Evolutionary conservation across 441 rosid species (phyloP), one percentile per base, ranked within the genome.

Genomic region (Populus tomentosa): DNA sequence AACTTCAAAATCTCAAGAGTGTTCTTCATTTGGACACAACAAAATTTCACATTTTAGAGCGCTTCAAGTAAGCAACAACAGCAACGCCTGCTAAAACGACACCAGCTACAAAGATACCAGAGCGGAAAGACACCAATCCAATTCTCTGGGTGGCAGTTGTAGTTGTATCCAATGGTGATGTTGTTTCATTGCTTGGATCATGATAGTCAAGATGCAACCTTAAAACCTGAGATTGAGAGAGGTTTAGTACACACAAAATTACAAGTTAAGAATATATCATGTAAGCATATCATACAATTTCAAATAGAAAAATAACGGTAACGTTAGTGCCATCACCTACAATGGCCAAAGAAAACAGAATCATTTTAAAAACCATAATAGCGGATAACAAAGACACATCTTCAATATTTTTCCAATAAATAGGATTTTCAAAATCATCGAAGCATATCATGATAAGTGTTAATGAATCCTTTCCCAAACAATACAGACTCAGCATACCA

Each of bases 141-240:
- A 46, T 75, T 82, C 40, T 83, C 70, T 79, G 76, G 28, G 78
- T 38, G 36, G 62, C 24, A 16, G 62, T 24, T 3, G 78, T 83
- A 30, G 67, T 76, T 70, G 77, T 59, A 46, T 10, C 82, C 1
- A 80, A 69, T n/a, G 76, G 77, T 6, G 84, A 68, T 70, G 26
- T 78, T 63, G 78, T 80, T 65, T 84, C 84, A 78, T 82, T 76
- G 33, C 72, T 73, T 68, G 88, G 67, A 61, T 86, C 92, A 1
- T 87, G 78, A 20, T 80, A 87, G 79, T 95, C 98, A 40, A 92
- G 81, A 80, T 95, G 94, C 85, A 95, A 77, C 87, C 91, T 90
- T 75, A 95, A 82, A 63, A 88, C 95, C 97, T 92, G 72, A 78
- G 73, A 59, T 65, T 35, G 1, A 40, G 23, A 40, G 32, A 14